Evolutionary conservation across 176 grass and related monocot genomes (phyloP), one percentile per base, ranked within the genome.

Genomic region (Rhipidocladum racemiflorum): DNA sequence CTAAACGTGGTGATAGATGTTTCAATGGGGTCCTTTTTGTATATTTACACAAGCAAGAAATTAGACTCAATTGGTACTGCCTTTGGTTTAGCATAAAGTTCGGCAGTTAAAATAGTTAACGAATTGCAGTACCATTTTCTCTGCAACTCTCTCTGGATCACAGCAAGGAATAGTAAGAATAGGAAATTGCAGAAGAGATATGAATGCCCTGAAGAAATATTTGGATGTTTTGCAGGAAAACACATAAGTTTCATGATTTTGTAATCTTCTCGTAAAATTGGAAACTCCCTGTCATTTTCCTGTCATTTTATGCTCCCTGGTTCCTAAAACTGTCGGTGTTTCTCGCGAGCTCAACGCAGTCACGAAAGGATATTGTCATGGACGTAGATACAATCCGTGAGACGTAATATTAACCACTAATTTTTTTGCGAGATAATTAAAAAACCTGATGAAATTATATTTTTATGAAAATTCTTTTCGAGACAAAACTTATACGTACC

Each of bases 241-340:
- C 44, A 20, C 28, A 29, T 5, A 51, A 51, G 27, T 34, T 14
- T 54, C 0, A 3, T 36, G 17, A 3, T 70, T 25, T 27, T 70
- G 5, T 8, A 4, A 35, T 8, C 29, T 35, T 30, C 0, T 55
- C 49, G 30, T 15, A 6, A 55, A 23, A 55, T 9, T 11, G 30
- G 3, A n/a, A 15, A 4, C 28, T 14, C 57, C 24, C 30, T 24
- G 27, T 23, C 18, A 36, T 54, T 57, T 56, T 57, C 30, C 21
- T 5, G 11, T 38, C 7, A 38, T 14, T 30, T 2, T 4, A 56
- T 54, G 48, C 71, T 23, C 28, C 9, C 12, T 21, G 45, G 32
- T 21, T 48, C 46, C 49, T 74, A 75, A 74, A 34, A 75, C 50
- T 75, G 72, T 56, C 72, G 50, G 50, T 74, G 50, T 56, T 14